phyloP scores from a whole-genome alignment of 805 yeast species.

The Cyberlindnera suaveolens region DNA sequence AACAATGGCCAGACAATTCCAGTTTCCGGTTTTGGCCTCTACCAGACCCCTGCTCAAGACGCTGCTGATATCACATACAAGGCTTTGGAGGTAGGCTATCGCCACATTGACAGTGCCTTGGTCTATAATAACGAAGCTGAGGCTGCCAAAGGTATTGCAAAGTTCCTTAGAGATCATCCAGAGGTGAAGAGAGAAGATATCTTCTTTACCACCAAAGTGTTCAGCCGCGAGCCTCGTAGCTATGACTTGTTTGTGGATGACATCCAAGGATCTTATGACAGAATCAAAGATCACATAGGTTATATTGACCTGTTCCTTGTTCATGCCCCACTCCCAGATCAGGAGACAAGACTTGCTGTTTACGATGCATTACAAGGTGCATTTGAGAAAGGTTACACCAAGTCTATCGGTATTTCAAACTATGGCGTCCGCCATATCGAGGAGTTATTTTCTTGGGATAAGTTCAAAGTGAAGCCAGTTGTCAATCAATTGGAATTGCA shows the following conservation, averaged over 20 bases:
- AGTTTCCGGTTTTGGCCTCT: constrained; percentile 21
- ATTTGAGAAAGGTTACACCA: constrained; percentile 50
- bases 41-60: constrained; percentile 18
- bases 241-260: constrained; percentile 23
- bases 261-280: constrained; percentile 45
- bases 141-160: constrained; percentile 17
- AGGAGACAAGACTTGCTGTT: constrained; percentile 45
- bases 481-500: constrained; percentile 55
- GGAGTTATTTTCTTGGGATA: constrained; percentile 55
- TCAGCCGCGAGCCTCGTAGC: constrained; percentile 5
- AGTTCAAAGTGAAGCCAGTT: constrained; percentile 51
- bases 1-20: constrained; percentile 20
- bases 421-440: constrained; percentile 60
- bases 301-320: constrained; percentile 70
- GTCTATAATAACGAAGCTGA: constrained; percentile 17
- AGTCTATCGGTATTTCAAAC: constrained; percentile 74
- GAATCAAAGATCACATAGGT: constrained; percentile 40
- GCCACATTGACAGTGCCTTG: constrained; percentile 22
- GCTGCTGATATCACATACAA: constrained; percentile 16
- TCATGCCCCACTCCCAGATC: constrained; percentile 55
- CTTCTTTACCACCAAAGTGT: constrained; percentile 21
- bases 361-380: constrained; percentile 75
- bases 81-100: constrained; percentile 20
- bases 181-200: constrained; percentile 18
- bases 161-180: constrained; percentile 17